A percentile compares a stretch with the other conserved stretches of the same genome.
Evolutionary conservation across 2,329 filamentous ascomycete genomes (phyloP).

Genomic region (Coleophoma crateriformis): DNA sequence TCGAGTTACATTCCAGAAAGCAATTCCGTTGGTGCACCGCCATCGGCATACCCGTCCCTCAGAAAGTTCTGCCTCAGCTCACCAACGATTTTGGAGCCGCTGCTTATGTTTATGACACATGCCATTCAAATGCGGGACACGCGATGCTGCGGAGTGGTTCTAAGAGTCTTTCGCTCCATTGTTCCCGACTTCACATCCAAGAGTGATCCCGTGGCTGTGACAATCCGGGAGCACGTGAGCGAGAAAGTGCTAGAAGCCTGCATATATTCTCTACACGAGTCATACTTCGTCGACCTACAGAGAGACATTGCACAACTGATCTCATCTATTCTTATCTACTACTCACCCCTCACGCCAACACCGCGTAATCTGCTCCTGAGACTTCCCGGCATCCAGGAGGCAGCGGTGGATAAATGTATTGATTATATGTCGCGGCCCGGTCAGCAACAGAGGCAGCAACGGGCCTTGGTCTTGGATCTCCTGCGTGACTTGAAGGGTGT

Average conservation of each 20-base stretch:
- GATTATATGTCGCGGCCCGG: conserved; percentile 52
- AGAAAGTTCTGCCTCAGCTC: conserved; percentile 78
- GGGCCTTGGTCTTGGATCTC: conserved; percentile 76
- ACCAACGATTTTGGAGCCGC: conserved; percentile 73
- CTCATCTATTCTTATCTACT: conserved; percentile 75
- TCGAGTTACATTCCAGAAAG: conserved; percentile 17
- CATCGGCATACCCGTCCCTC: conserved; percentile 47
- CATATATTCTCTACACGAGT: conserved; percentile 85
- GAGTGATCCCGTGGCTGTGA: conserved; percentile 42
- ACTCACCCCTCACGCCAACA: conserved; percentile 62
- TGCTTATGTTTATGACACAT: conserved; percentile 88
- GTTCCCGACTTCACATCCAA: conserved; percentile 68
- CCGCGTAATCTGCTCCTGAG: conserved; percentile 72
- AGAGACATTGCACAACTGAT: conserved; percentile 87
- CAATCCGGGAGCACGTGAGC: conserved; percentile 84
- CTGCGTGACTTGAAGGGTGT: conserved; percentile 84
- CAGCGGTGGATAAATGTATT: conserved; percentile 61
- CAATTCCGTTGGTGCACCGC: conserved; percentile 4
- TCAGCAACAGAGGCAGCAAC: conserved; percentile 67
- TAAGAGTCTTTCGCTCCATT: conserved; percentile 80
- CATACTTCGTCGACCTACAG: conserved; percentile 94
- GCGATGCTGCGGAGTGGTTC: conserved; percentile 78
- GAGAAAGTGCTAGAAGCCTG: conserved; percentile 84
- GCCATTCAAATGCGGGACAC: conserved; percentile 86
- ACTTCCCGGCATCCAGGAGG: conserved; percentile 68